Percentiles rank a stretch among this genome's conserved stretches.
Conservation (phyloP, 805 yeast genomes). For the Metschnikowia santaceciliae region DNA sequence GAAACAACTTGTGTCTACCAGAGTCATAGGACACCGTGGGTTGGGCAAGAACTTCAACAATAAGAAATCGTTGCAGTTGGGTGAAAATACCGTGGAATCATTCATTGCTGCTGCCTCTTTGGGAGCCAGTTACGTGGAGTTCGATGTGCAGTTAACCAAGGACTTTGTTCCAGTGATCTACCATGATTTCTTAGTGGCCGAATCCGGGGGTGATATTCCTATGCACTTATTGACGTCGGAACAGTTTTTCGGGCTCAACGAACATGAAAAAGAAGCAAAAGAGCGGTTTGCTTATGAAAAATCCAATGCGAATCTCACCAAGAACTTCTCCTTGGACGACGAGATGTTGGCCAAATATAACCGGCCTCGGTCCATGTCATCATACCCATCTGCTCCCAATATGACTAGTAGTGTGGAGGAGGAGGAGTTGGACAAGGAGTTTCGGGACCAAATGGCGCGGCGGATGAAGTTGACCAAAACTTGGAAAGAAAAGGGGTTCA, state of each 20-base stretch:
- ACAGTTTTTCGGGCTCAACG: constrained; percentile 67
- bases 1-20: constrained; percentile 82
- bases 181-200: constrained; percentile 92
- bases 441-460: constrained; percentile 40
- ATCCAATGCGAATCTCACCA: constrained; percentile 14
- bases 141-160: constrained; percentile 92
- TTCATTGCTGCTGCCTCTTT: constrained; percentile 94
- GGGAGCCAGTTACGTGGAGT: constrained; percentile 95
- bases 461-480: constrained; percentile 87
- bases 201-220: constrained; percentile 92
- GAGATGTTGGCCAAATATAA: constrained; percentile 29
- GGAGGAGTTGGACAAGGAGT: constrained; percentile 37
- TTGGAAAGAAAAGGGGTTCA: constrained; percentile 78
- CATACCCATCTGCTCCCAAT: constrained; percentile 34
- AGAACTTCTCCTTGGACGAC: constrained; percentile 32
- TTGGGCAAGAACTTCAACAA: constrained; percentile 79
- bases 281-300: constrained; percentile 10
- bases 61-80: constrained; percentile 78
- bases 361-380: constrained; percentile 39
- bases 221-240: constrained; percentile 90
- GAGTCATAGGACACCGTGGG: constrained; percentile 96
- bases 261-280: constrained; percentile 16
- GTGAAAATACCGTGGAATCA: constrained; percentile 93
- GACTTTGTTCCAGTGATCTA: constrained; percentile 89
- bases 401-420: constrained; percentile 21